Evolutionary conservation across 2,329 filamentous ascomycete species (phyloP).

Genomic region (Alternaria infectoria): DNA sequence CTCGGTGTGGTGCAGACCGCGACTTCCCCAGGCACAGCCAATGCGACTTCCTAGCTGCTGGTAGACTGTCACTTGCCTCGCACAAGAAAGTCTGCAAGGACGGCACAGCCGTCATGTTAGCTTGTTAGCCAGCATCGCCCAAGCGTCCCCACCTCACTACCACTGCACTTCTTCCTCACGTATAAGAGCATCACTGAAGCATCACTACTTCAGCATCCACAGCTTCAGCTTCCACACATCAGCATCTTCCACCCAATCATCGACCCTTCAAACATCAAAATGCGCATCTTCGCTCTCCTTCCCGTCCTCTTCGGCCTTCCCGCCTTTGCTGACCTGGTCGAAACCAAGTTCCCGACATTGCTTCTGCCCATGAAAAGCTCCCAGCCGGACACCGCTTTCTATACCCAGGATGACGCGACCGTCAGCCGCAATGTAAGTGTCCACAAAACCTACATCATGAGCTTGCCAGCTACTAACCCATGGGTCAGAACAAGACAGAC

Average conservation of each 20-base stretch:
- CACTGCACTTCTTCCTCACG: background rate
- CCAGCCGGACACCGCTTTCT: constrained; percentile 24
- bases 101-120: background rate
- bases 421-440: constrained; percentile 26
- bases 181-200: background rate
- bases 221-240: background rate
- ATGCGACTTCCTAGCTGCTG: background rate
- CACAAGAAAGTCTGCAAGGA: background rate
- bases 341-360: constrained; percentile 39
- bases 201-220: background rate
- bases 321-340: constrained; percentile 18
- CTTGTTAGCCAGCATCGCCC: background rate
- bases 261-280: constrained; percentile 11
- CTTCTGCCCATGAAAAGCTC: constrained; percentile 40
- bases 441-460: background rate
- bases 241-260: background rate
- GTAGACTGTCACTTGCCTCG: background rate
- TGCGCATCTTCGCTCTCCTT: constrained; percentile 30
- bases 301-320: constrained; percentile 23
- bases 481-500: constrained; percentile 13
- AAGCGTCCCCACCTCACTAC: background rate
- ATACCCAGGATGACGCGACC: constrained; percentile 30
- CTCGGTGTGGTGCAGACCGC: background rate
- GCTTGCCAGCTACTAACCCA: background rate
- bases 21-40: background rate